Conservation (phyloP, 495 filamentous ascomycete genomes). For the Xylaria acuta region DNA sequence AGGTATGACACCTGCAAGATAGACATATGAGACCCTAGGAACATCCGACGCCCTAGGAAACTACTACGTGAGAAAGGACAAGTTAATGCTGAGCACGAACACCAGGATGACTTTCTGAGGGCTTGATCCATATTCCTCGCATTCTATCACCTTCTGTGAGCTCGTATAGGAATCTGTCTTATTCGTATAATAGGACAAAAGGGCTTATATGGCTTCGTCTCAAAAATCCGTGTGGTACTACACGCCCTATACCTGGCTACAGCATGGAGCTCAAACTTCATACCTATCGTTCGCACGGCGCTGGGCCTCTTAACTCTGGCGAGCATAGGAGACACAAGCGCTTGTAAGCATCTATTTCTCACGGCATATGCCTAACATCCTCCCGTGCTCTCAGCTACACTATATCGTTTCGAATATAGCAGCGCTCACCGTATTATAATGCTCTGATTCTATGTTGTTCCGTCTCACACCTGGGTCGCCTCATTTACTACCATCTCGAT, state of each 20-base stretch:
- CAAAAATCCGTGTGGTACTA: background rate
- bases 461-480: background rate
- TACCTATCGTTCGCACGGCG: too few species aligned
- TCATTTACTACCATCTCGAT: background rate
- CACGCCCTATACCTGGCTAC: background rate
- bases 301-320: too few species aligned
- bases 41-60: background rate
- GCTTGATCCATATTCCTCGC: background rate
- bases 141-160: background rate
- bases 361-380: too few species aligned
- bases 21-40: background rate
- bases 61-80: background rate
- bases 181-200: too few species aligned
- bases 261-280: too few species aligned
- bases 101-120: too few species aligned
- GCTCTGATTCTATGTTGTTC: background rate
- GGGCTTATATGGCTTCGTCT: too few species aligned
- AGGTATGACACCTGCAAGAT: background rate
- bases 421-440: background rate
- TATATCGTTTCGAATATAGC: background rate
- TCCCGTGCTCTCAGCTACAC: background rate
- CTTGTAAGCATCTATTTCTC: too few species aligned
- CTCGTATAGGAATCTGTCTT: too few species aligned
- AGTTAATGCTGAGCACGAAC: background rate
- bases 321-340: too few species aligned